Evolutionary conservation across 805 yeast genomes (phyloP), one percentile per base, ranked within the genome.

Genomic region (Wickerhamomyces ciferrii): DNA sequence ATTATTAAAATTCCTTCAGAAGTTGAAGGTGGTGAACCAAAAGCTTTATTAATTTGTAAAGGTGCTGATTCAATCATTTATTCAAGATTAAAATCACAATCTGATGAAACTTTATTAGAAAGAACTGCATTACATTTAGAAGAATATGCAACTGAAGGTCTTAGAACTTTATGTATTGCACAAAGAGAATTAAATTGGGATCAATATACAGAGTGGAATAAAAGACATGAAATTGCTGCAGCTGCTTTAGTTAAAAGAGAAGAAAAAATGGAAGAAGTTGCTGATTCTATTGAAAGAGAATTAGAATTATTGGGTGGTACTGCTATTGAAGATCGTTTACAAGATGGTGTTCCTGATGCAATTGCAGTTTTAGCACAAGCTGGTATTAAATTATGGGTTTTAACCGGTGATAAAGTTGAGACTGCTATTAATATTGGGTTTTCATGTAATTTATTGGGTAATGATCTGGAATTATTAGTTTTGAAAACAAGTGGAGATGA

Each of bases 341-440:
- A 87, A 65, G 89, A 84, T 55, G 94, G 94, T 68, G 95, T 87
- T 45, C 92, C 94, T 2, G 94, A 85, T 55, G 77, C 92, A 15
- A 87, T 87, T 58, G 78, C 82, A 8, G 61, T 81, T 6, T 68
- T 87, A 46, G 85, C 78, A 15, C 71, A 79, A 52, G 94, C 94
- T 8, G 94, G 95, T 61, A 83, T 87, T 46, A 87, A 87, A 62
- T 68, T 87, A 44, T 87, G 95, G 95, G 94, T 87, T 41, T 70
- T 87, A 42, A 87, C 95, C 3, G 95, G 95, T 67, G 95, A 87
- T 63, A 86, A 84, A 63, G 87, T 87, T n/a, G 95, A 87, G 65
- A 87, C 95, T 29, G 95, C 94, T 13, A 86, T 87, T 55, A 87
- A 87, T 58, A 87, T 87, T 70, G 95, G 94, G 4, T 87, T 87